Conservation (phyloP, 2,329 filamentous ascomycete genomes). For the Hypoxylon sp. region DNA sequence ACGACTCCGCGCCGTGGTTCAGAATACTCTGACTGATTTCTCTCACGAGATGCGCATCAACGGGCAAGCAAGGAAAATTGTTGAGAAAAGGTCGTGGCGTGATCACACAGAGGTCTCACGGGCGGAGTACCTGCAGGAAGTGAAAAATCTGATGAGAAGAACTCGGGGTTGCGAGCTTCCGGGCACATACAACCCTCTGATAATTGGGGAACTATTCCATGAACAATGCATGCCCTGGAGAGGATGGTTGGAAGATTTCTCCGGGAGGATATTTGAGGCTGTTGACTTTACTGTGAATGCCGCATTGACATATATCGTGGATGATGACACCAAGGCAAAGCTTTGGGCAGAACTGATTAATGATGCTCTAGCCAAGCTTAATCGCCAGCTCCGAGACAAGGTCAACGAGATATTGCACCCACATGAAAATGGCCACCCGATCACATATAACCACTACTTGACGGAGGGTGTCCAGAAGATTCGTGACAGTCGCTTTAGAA, state of each 20-base stretch:
- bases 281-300: constrained; percentile 33
- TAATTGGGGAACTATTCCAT: constrained; percentile 53
- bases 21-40: constrained; percentile 48
- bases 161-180: constrained; percentile 55
- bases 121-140: constrained; percentile 38
- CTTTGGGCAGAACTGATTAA: constrained; percentile 43
- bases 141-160: constrained; percentile 47
- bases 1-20: constrained; percentile 50
- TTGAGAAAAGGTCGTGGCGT: neutral
- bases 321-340: constrained; percentile 42
- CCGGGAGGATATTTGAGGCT: constrained; percentile 41
- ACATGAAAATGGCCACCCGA: constrained; percentile 53
- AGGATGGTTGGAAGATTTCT: constrained; percentile 34
- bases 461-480: constrained; percentile 54
- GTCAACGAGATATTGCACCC: constrained; percentile 48
- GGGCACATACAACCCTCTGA: constrained; percentile 54
- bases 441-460: constrained; percentile 58
- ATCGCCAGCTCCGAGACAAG: constrained; percentile 43
- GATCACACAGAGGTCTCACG: constrained; percentile 30
- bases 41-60: constrained; percentile 44
- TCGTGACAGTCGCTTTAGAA: constrained; percentile 26
- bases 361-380: constrained; percentile 44
- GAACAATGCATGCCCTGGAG: constrained; percentile 54
- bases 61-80: constrained; percentile 41
- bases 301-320: constrained; percentile 43